Evolutionary conservation across 805 yeast genomes (phyloP), one percentile per base, ranked within the genome.

Genomic region (Jamesozyma rosinii): DNA sequence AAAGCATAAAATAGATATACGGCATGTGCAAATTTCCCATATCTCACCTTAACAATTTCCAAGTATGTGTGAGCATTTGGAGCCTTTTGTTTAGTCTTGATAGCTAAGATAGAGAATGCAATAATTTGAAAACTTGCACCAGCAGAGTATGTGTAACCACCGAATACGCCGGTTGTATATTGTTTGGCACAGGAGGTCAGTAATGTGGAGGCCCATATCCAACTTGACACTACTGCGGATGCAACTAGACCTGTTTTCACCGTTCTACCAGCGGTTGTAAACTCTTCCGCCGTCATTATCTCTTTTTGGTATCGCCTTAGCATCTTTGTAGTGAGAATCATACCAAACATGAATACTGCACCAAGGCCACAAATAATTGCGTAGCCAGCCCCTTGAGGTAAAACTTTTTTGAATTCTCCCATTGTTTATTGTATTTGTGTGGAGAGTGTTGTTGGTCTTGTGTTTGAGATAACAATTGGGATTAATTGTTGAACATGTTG

Each of bases 131-230:
- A 86, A 42, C 86, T 75, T 1, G 95, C 96, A 58, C 97, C 97
- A 3, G 92, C 76, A 8, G 95, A 95, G 60, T 89, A 89, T 66
- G 78, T 83, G 57, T 74, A 79, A 13, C 90, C 82, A 38, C 95
- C 95, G 29, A 80, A 67, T 34, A 89, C 75, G 55, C 97, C 97
- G 45, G 78, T 71, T 35, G 67, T 67, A 63, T 84, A 88, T 19
- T 85, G 85, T 60, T 83, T 88, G 18, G 95, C 76, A 1, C 94
- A 77, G 2, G 87, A 78, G 32, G 79, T 79, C 27, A 84, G 68
- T 38, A 84, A 65, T 1, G 94, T 84, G 3, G 87, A 85, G n/a
- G 84, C 84, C 88, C 88, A 81, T 9, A 96, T 87, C 97, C 97
- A 89, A 8, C 90, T 80, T 11, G 90, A 80, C 8, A 88, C 95